Evolutionary conservation across 495 filamentous ascomycete species (phyloP).

Genomic region (Penicillium pancosmium): DNA sequence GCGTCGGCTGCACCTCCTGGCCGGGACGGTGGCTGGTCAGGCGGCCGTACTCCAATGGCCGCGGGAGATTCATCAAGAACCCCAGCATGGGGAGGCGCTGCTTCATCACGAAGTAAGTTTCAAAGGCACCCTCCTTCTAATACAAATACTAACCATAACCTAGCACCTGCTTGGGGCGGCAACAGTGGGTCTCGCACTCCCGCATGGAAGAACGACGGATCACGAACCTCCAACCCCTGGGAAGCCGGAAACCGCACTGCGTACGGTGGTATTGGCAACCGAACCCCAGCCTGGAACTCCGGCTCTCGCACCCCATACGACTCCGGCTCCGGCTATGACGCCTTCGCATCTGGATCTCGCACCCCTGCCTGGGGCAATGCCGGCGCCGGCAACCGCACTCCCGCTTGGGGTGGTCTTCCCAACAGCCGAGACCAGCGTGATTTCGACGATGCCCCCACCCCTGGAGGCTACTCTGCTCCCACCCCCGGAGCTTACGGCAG

Average conservation of each 20-base stretch:
- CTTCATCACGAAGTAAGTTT: constrained; percentile 58
- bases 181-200: constrained; percentile 67
- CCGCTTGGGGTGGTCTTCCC: constrained; percentile 45
- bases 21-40: constrained; percentile 45
- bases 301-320: constrained; percentile 76
- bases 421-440: constrained; percentile 32
- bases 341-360: constrained; percentile 72
- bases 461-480: constrained; percentile 63
- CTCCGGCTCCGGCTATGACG: constrained; percentile 59
- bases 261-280: constrained; percentile 60
- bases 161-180: constrained; percentile 61
- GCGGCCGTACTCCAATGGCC: constrained; percentile 70
- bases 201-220: constrained; percentile 73
- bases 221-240: constrained; percentile 75
- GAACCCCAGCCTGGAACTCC: constrained; percentile 60
- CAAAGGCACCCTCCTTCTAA: not conserved
- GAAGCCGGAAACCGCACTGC: constrained; percentile 80
- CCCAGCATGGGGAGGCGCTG: constrained; percentile 65
- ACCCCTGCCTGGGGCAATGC: constrained; percentile 69
- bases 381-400: constrained; percentile 52
- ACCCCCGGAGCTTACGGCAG: constrained; percentile 48
- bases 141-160: constrained; percentile 15
- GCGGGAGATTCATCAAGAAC: constrained; percentile 62
- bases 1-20: constrained; percentile 38
- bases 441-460: constrained; percentile 72